Base-by-base conservation (phyloP, 768 basidiomycete species). In the Russula foetens region DNA sequence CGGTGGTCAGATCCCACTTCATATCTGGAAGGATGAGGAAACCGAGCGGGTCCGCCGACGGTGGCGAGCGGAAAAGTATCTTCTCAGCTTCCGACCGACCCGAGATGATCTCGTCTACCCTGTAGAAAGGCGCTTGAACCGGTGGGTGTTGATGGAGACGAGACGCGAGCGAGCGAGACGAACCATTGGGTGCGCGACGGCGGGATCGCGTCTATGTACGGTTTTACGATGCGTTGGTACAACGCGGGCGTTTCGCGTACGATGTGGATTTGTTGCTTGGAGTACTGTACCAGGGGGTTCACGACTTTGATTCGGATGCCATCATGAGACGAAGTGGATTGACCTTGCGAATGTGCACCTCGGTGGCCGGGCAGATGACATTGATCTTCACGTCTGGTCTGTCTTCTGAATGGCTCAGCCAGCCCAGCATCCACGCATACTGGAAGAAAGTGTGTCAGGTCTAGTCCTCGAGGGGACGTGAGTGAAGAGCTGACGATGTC, bases 1-100 rank as follows among this genome's bases (percentile, higher is more conserved):
- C 65, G 0, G 84, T 89, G 24, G 76, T 80, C 29, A 84, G 79
- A 70, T 98, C 93, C 96, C 96, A 98, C 75, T 98, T 98, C 84
- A 97, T 88, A 73, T 99, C 96, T 0, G 96, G 96, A 0, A 97
- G 73, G 57, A 99, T 84, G 41, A 96, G 65, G 68, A 89, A 97
- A 31, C 81, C 82, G 3, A 60, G 65, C 6, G 80, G 76, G 0
- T 81, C 71, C 14, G 77, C 79, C 2, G 72, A 62, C 23, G 56
- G 47, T 15, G 59, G 47, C 49, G 80, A 77, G 19, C 85, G 80
- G 68, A 79, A 85, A 21, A 97, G 73, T 24, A 98, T 71, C 46
- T 86, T 84, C 17, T 86, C 80, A 21, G 81, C 79, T 71, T 98
- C 93, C 5, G 90, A 85, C 33, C 75, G 72, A 8, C 93, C 91